Evolutionary conservation across 2,329 filamentous ascomycete genomes (phyloP), one percentile per base, ranked within the genome.

Genomic region (Xylariales sp.): DNA sequence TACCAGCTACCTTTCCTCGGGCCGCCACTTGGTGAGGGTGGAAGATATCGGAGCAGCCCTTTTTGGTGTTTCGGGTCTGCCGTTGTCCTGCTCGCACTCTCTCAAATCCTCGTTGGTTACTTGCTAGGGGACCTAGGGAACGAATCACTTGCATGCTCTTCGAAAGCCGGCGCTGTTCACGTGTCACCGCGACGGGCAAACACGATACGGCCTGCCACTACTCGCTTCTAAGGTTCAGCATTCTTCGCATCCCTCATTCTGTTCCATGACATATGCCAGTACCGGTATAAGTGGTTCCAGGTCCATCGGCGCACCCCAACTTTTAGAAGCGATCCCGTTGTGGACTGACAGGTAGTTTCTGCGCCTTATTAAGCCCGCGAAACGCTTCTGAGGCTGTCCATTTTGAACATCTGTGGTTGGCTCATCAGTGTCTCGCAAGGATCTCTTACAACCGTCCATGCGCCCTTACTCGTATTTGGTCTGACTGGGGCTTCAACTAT

Each of bases 131-230:
- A 37, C 40, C 25, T 45, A 48, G 43, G 40, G 31, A 34, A 34
- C 45, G 47, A 46, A 44, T 46, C 34, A 31, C n/a, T 42, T 40
- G 31, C 35, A 28, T 14, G 44, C 39, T 48, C 43, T 42, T 41
- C 46, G 45, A 48, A n/a, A n/a, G 44, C 40, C 25, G 32, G 40
- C 41, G 43, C 43, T 46, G 31, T 49, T 49, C 43, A 50, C 45
- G 51, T 51, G 47, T 46, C 40, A 51, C 49, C 43, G 45, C 42
- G 42, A 44, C 45, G 44, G 37, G 40, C 49, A 49, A 49, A 49
- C 47, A 48, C 44, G 49, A 48, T 45, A 48, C 33, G 32, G 38
- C 21, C 38, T 47, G 45, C 46, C 45, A 39, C 40, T 43, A 21
- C 39, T 48, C 42, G 11, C 27, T 42, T 46, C 48, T 40, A 44